Conservation (phyloP, 345 rosid species). For the Lumnitzera littorea region DNA sequence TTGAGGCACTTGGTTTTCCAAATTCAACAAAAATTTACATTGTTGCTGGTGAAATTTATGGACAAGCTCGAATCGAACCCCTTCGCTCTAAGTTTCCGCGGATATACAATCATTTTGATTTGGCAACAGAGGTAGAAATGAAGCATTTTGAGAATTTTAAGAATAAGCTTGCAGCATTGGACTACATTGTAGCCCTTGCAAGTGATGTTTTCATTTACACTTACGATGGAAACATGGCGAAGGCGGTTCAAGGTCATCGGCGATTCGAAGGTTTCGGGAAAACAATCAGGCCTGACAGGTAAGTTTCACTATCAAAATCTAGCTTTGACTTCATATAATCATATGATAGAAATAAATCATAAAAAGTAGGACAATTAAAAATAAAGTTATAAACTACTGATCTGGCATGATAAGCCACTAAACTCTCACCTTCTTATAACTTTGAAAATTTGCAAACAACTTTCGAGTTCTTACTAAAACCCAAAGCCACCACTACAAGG, state of each 20-base stretch:
- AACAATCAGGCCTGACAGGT: slow-evolving; percentile 69
- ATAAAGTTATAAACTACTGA: no score
- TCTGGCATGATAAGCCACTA: no score
- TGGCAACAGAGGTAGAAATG: slow-evolving; percentile 54
- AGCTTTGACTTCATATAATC: no score
- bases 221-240: slow-evolving; percentile 83
- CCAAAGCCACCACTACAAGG: no score
- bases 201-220: slow-evolving; percentile 57
- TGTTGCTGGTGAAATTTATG: slow-evolving; percentile 66
- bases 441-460: no score
- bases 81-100: slow-evolving; percentile 48
- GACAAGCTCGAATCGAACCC: slow-evolving; percentile 33
- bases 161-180: slow-evolving; percentile 68
- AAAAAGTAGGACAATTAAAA: no score
- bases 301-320: not conserved
- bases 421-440: no score
- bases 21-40: slow-evolving; percentile 51
- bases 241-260: slow-evolving; percentile 65
- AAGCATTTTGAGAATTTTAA: slow-evolving; percentile 25
- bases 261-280: slow-evolving; percentile 60
- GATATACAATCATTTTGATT: slow-evolving; percentile 33
- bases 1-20: slow-evolving; percentile 65
- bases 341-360: no score
- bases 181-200: slow-evolving; percentile 52
- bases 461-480: no score